phyloP scores from a whole-genome alignment of 2,329 filamentous ascomycete species.

The Fusarium sp. region DNA sequence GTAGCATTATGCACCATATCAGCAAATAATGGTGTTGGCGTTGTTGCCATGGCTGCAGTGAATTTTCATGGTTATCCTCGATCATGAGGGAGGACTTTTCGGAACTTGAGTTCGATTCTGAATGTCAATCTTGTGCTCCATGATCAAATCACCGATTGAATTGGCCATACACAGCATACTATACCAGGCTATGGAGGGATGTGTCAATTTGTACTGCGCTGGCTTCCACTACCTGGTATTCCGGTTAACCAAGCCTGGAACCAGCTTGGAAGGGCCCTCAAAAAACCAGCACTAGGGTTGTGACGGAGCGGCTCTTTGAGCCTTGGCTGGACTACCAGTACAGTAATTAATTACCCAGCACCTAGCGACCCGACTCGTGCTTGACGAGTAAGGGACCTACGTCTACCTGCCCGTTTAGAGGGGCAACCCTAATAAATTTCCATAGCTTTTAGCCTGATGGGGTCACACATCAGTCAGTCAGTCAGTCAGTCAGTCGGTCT shows the following conservation, averaged over 20 bases:
- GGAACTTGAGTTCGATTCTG: conserved; percentile 3
- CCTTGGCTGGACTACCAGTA: conserved; percentile 29
- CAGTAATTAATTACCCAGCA: not conserved
- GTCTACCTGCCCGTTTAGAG: not conserved
- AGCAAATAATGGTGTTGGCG: conserved; percentile 8
- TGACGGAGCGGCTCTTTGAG: conserved; percentile 46
- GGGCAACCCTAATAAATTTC: conserved; percentile 14
- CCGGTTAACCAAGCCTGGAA: not conserved
- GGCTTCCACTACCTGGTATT: not conserved
- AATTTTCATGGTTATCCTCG: conserved; percentile 9
- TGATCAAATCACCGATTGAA: conserved; percentile 12
- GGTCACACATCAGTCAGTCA: conserved; percentile 40
- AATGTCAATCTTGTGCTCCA: conserved; percentile 10
- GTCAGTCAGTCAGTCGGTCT: conserved; percentile 40
- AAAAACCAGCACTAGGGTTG: conserved; percentile 45
- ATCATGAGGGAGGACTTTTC: conserved; percentile 3
- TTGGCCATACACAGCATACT: not conserved
- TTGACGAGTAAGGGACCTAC: conserved; percentile 25
- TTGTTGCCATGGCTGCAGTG: not conserved
- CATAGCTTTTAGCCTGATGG: conserved; percentile 34
- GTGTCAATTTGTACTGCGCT: conserved; percentile 31
- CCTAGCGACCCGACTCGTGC: conserved; percentile 13
- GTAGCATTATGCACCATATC: not conserved
- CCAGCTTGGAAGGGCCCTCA: not conserved
- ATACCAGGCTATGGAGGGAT: conserved; percentile 9